These are phyloP conservation scores for Macadamia tetraphylla DNA, from an alignment of 164 flowering plant species.

Conservation along the genomic window DNA sequence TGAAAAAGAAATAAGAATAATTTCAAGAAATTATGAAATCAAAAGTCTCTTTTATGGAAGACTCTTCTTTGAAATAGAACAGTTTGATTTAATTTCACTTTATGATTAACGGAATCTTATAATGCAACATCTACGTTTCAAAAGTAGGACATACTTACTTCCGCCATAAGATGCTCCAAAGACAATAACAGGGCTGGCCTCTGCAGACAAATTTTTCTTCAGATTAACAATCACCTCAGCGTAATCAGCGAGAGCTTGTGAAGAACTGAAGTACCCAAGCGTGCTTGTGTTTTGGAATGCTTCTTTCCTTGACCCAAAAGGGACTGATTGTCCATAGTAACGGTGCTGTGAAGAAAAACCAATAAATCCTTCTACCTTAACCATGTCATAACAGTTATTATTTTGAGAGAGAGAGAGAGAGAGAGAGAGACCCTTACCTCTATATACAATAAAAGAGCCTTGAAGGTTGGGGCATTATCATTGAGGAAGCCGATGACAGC, in stretches of 20 bases:
- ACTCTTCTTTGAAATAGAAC: not conserved
- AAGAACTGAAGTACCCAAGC: constrained; percentile 63
- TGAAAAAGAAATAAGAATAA: constrained; percentile 8
- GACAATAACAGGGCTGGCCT: constrained; percentile 51
- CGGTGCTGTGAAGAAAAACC: not conserved
- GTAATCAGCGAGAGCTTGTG: constrained; percentile 76
- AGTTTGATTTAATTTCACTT: no score
- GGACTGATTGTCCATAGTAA: constrained; percentile 51
- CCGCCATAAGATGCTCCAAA: constrained; percentile 78
- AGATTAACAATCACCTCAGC: constrained; percentile 45
- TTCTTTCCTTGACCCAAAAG: constrained; percentile 39
- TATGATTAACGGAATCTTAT: no score
- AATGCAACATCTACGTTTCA: no score
- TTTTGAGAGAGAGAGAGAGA: no score
- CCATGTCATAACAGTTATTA: no score
- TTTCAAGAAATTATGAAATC: no score
- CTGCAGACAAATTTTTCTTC: constrained; percentile 36
- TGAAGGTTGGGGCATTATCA: constrained; percentile 36
- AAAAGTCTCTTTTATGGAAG: no score
- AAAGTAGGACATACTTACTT: constrained; percentile 29
- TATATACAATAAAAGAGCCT: constrained; percentile 42
- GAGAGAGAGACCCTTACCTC: constrained; percentile 32
- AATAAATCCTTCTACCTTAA: not conserved
- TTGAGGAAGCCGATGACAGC: constrained; percentile 22
- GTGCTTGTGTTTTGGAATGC: constrained; percentile 31